Evolutionary conservation across 495 filamentous ascomycete genomes (phyloP).

Genomic region (Lasiosphaeriaceae sp.): DNA sequence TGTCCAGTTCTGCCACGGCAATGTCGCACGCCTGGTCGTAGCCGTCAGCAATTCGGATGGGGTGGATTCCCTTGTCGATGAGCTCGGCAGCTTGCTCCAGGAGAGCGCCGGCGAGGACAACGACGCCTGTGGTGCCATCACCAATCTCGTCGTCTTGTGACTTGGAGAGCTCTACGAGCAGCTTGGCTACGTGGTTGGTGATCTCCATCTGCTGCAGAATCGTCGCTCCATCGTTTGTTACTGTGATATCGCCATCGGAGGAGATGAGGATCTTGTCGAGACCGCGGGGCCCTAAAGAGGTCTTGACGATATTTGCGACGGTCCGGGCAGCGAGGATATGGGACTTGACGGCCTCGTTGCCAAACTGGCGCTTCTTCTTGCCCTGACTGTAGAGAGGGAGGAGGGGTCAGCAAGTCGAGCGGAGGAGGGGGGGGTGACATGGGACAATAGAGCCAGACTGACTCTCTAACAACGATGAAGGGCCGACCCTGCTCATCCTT

Average conservation of each 20-base stretch:
- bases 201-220: constrained; percentile 99
- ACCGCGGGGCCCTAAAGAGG: constrained; percentile 90
- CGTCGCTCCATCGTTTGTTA: constrained; percentile 98
- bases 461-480: constrained; percentile 99
- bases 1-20: constrained; percentile 84
- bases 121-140: constrained; percentile 96
- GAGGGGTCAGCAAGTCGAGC: constrained; percentile 14
- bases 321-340: constrained; percentile 96
- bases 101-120: constrained; percentile 91
- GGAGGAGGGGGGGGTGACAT: constrained; percentile 5
- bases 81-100: constrained; percentile 96
- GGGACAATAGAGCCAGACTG: constrained; percentile 38
- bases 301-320: constrained; percentile 95
- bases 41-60: constrained; percentile 95
- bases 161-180: constrained; percentile 96
- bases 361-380: constrained; percentile 95
- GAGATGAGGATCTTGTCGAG: constrained; percentile 99
- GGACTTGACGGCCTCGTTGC: constrained; percentile 93
- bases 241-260: constrained; percentile 97
- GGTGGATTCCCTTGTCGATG: constrained; percentile 99
- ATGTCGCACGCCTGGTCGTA: constrained; percentile 98
- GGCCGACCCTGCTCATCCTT: constrained; percentile 93
- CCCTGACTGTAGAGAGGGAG: constrained; percentile 64
- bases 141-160: constrained; percentile 99
- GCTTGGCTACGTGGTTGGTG: constrained; percentile 94